Percentiles rank a stretch among this genome's conserved stretches.
Evolutionary conservation across 257 asterid species (phyloP).

Genomic region (Solanum dulcamara): DNA sequence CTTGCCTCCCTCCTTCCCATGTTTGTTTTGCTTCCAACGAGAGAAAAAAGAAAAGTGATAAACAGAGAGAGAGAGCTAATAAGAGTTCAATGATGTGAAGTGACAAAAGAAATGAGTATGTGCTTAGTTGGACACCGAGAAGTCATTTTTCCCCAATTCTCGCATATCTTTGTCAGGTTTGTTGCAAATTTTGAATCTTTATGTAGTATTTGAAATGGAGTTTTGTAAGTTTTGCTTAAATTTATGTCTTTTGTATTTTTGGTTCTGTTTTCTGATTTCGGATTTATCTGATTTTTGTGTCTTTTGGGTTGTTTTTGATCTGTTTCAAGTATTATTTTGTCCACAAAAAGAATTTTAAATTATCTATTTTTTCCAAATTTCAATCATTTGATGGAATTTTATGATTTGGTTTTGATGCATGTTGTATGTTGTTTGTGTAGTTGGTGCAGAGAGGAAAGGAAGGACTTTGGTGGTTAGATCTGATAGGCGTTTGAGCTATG

Average conservation of each 20-base stretch:
- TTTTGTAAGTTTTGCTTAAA: neutral
- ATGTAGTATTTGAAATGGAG: neutral
- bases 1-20: too few relatives aligned
- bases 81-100: too few relatives aligned
- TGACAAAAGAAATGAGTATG: too few relatives aligned
- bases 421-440: too few relatives aligned
- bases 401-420: too few relatives aligned
- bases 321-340: neutral
- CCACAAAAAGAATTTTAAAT: neutral
- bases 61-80: too few relatives aligned
- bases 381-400: neutral
- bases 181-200: neutral
- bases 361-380: neutral
- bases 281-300: neutral
- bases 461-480: constrained; percentile 18
- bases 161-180: constrained; percentile 37
- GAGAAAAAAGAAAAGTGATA: too few relatives aligned
- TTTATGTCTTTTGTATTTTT: neutral
- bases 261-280: neutral
- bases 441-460: constrained; percentile 37
- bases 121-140: constrained; percentile 11
- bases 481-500: constrained; percentile 25
- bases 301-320: neutral
- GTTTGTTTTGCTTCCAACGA: too few relatives aligned
- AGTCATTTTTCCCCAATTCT: constrained; percentile 6